Evolutionary conservation across 192 early-diverging fungal species (phyloP).

Genomic region (Podila horticola): DNA sequence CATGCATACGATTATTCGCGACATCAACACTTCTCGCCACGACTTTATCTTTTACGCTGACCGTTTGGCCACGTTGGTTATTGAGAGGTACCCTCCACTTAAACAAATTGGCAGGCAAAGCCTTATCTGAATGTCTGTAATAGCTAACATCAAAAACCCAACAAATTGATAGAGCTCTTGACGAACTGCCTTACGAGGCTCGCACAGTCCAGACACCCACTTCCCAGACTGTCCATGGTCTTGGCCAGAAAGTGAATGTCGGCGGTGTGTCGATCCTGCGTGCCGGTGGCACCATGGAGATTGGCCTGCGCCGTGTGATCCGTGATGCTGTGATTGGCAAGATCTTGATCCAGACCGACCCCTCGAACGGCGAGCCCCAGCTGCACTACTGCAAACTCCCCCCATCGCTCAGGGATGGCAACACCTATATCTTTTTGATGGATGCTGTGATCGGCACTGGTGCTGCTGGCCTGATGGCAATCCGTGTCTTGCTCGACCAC

Average conservation of each 20-base stretch:
- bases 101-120: no score
- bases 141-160: background rate
- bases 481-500: constrained; percentile 92
- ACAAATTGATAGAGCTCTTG: constrained; percentile 63
- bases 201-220: constrained; percentile 69
- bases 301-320: constrained; percentile 81
- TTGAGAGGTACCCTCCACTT: constrained; percentile 71
- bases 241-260: constrained; percentile 41
- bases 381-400: constrained; percentile 91
- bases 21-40: constrained; percentile 72
- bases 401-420: constrained; percentile 30
- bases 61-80: constrained; percentile 84
- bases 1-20: constrained; percentile 86
- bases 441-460: constrained; percentile 94
- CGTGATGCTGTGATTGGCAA: constrained; percentile 88
- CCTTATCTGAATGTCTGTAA: no score
- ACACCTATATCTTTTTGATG: constrained; percentile 51
- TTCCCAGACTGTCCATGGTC: constrained; percentile 63
- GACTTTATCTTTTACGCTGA: constrained; percentile 96
- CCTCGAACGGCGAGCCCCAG: constrained; percentile 83
- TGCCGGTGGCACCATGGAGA: constrained; percentile 93
- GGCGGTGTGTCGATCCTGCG: constrained; percentile 88
- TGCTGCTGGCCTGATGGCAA: constrained; percentile 95
- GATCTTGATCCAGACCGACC: constrained; percentile 88
- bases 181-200: constrained; percentile 63